These are phyloP conservation scores for Lumnitzera littorea DNA, from an alignment of 345 rosid species.

Conservation along the genomic window DNA sequence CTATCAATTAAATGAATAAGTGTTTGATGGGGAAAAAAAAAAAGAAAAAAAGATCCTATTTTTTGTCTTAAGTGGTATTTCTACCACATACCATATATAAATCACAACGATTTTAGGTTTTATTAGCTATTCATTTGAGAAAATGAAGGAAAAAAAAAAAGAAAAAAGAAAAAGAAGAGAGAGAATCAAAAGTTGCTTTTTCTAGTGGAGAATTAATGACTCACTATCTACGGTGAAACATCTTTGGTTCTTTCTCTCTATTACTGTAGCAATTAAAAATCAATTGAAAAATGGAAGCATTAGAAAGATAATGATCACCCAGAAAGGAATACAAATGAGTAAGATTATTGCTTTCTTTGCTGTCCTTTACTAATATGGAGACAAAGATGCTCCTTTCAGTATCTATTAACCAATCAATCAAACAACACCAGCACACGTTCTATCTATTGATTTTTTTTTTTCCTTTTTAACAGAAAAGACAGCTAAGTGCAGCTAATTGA, in stretches of 20 bases:
- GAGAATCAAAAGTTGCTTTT: not conserved
- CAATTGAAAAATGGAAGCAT: not conserved
- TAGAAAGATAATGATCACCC: not conserved
- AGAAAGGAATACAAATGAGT: slow-evolving; percentile 3
- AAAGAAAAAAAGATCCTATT: too few species aligned
- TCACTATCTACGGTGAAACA: slow-evolving; percentile 30
- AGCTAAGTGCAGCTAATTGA: too few species aligned
- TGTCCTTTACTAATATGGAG: slow-evolving; percentile 25
- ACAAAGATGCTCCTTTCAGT: slow-evolving; percentile 23
- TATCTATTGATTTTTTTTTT: not conserved
- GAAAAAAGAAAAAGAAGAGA: too few species aligned
- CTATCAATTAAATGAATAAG: too few species aligned
- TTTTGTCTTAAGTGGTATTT: too few species aligned
- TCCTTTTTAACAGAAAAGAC: too few species aligned
- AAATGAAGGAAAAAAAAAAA: too few species aligned
- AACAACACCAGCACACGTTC: not conserved
- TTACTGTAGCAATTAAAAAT: slow-evolving; percentile 6
- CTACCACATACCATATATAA: too few species aligned
- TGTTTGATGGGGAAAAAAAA: too few species aligned
- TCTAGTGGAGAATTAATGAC: slow-evolving; percentile 33
- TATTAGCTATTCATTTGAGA: too few species aligned
- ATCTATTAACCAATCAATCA: slow-evolving; percentile 15
- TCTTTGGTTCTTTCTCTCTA: slow-evolving; percentile 14
- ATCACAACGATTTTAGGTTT: too few species aligned
- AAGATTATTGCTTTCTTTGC: slow-evolving; percentile 21